phyloP scores from a whole-genome alignment of 2,329 filamentous ascomycete genomes.

The Diaporthe sp. region DNA sequence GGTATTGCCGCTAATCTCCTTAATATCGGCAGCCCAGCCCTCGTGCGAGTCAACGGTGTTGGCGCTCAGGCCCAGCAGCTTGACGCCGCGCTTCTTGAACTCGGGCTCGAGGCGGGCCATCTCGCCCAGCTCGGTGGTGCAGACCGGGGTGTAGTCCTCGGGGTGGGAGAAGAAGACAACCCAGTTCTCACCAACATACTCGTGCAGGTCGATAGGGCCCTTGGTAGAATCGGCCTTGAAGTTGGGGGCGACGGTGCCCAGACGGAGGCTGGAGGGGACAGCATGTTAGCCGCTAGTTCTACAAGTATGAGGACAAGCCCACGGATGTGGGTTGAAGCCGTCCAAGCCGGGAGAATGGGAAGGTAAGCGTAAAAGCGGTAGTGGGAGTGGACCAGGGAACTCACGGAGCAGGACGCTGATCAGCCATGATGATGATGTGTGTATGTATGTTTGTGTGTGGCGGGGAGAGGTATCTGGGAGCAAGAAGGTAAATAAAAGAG shows the following conservation, averaged over 20 bases:
- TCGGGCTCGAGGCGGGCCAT: slow-evolving; percentile 92
- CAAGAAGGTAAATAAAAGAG: neutral
- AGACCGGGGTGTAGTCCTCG: slow-evolving; percentile 93
- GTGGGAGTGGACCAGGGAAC: slow-evolving; percentile 39
- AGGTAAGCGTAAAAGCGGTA: neutral
- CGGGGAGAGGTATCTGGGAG: neutral
- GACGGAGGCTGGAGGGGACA: slow-evolving; percentile 65
- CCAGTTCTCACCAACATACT: slow-evolving; percentile 85
- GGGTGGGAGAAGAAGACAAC: slow-evolving; percentile 88
- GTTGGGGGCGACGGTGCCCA: slow-evolving; percentile 80
- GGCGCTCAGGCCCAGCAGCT: slow-evolving; percentile 91
- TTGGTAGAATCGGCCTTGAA: slow-evolving; percentile 86
- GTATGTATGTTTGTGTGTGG: neutral
- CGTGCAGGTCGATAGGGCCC: slow-evolving; percentile 85
- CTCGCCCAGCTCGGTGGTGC: slow-evolving; percentile 94
- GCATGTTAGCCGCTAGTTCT: slow-evolving; percentile 6
- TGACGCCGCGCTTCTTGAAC: slow-evolving; percentile 88
- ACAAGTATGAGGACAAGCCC: too few species aligned
- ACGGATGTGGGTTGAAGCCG: neutral
- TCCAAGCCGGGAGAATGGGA: neutral
- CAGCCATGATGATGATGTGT: slow-evolving; percentile 49
- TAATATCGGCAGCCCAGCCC: slow-evolving; percentile 91
- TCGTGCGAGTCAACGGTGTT: slow-evolving; percentile 88
- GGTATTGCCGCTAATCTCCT: slow-evolving; percentile 80
- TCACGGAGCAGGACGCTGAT: slow-evolving; percentile 52